Evolutionary conservation across 495 filamentous ascomycete genomes (phyloP).

Genomic region (Pseudotulostoma volvatum): DNA sequence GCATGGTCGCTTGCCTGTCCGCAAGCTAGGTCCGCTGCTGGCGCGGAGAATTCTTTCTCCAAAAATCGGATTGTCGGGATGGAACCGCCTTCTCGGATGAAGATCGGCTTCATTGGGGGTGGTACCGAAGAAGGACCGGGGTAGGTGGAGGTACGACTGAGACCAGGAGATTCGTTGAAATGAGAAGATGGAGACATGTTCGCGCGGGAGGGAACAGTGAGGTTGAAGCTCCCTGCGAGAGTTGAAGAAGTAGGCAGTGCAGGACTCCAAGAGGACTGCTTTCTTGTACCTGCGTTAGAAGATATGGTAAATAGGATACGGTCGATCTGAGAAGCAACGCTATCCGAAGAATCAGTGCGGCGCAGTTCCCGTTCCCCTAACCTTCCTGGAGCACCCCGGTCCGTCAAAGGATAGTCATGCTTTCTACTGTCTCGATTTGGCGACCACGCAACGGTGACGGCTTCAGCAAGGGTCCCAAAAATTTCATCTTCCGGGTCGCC

Average conservation of each 20-base stretch:
- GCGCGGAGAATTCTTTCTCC: constrained; percentile 86
- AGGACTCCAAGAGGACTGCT: constrained; percentile 22
- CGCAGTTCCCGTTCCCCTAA: constrained; percentile 9
- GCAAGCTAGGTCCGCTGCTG: constrained; percentile 84
- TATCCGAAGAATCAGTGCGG: constrained; percentile 28
- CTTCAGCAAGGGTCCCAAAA: constrained; percentile 74
- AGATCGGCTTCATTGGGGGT: constrained; percentile 36
- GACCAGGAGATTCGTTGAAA: constrained; percentile 1
- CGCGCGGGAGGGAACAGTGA: not conserved
- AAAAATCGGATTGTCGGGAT: constrained; percentile 88
- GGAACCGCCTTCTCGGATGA: constrained; percentile 88
- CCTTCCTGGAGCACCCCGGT: not conserved
- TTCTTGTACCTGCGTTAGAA: constrained; percentile 19
- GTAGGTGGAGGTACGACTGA: not conserved
- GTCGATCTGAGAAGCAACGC: constrained; percentile 30
- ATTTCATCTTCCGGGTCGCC: constrained; percentile 83
- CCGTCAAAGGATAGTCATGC: constrained; percentile 15
- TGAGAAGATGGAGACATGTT: not conserved
- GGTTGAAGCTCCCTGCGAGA: constrained; percentile 20
- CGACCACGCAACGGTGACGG: constrained; percentile 69
- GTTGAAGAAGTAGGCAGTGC: constrained; percentile 41
- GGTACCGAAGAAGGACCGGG: constrained; percentile 1
- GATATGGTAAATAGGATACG: constrained; percentile 30
- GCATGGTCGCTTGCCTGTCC: constrained; percentile 89
- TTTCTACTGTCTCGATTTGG: constrained; percentile 14